Evolutionary conservation across 306 rosid genomes (phyloP).

Genomic region (Herpetospermum pedunculosum): DNA sequence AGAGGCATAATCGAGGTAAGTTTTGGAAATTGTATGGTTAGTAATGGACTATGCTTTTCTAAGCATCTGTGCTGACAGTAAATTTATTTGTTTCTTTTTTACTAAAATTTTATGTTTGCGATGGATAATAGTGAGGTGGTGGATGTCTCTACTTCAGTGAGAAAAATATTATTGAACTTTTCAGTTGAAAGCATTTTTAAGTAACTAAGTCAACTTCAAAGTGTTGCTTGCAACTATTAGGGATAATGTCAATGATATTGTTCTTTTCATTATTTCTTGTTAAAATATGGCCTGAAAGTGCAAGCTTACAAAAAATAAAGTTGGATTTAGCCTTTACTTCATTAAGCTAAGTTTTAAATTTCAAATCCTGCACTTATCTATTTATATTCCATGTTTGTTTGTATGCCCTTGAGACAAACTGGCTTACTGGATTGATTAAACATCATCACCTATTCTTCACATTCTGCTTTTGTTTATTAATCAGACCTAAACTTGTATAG

Average conservation of each 20-base stretch:
- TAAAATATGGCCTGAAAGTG: background rate
- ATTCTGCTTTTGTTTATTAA: background rate
- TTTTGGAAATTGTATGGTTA: slow-evolving; percentile 2
- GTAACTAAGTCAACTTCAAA: background rate
- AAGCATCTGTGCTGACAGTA: background rate
- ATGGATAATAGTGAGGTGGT: background rate
- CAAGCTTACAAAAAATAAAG: background rate
- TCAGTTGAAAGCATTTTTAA: background rate
- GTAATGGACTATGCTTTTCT: background rate
- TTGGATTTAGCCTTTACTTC: too few relatives aligned
- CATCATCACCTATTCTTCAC: background rate
- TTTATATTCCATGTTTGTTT: background rate
- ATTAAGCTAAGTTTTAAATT: background rate
- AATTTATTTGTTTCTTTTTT: background rate
- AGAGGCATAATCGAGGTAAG: slow-evolving; percentile 94
- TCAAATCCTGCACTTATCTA: background rate
- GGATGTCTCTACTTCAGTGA: background rate
- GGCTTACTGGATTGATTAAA: background rate
- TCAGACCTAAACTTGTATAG: background rate
- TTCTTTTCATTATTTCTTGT: background rate
- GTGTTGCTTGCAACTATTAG: background rate
- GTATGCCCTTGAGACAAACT: background rate
- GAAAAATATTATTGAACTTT: slow-evolving; percentile 1
- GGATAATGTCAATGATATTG: background rate
- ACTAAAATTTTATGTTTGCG: background rate